A percentile compares a stretch with the other conserved stretches of the same genome.
Conservation (phyloP, 164 flowering plant species). For the Aristolochia californica region DNA sequence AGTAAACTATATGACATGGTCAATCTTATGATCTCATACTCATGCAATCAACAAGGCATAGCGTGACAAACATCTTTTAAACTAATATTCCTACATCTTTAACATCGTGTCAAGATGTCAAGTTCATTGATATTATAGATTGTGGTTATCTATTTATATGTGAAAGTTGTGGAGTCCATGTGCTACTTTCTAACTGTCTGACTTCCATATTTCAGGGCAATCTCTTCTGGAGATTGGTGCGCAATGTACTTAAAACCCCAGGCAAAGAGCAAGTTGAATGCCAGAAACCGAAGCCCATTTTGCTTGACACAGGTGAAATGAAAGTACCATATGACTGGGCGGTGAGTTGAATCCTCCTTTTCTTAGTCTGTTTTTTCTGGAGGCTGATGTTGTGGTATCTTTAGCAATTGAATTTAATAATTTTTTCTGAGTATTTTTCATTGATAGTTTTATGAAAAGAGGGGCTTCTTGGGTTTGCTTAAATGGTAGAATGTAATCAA, state of each 20-base stretch:
- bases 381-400: too few species aligned
- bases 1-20: too few species aligned
- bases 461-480: background rate
- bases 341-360: conserved; percentile 31
- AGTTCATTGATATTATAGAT: too few species aligned
- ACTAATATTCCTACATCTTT: too few species aligned
- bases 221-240: conserved; percentile 83
- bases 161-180: background rate
- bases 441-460: background rate
- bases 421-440: background rate
- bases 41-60: too few species aligned
- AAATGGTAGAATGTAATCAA: background rate
- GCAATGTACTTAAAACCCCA: conserved; percentile 68
- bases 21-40: too few species aligned
- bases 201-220: conserved; percentile 53
- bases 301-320: conserved; percentile 99
- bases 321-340: conserved; percentile 95
- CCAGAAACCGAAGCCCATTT: conserved; percentile 88
- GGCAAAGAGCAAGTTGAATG: conserved; percentile 60
- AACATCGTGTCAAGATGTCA: too few species aligned
- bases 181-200: background rate
- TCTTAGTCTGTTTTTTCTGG: background rate
- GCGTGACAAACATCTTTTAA: too few species aligned
- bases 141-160: background rate
- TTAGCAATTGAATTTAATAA: background rate